A percentile compares a stretch with the other conserved stretches of the same genome.
Evolutionary conservation across 2,329 filamentous ascomycete species (phyloP).

Genomic region (Mycosphaerella sp.): DNA sequence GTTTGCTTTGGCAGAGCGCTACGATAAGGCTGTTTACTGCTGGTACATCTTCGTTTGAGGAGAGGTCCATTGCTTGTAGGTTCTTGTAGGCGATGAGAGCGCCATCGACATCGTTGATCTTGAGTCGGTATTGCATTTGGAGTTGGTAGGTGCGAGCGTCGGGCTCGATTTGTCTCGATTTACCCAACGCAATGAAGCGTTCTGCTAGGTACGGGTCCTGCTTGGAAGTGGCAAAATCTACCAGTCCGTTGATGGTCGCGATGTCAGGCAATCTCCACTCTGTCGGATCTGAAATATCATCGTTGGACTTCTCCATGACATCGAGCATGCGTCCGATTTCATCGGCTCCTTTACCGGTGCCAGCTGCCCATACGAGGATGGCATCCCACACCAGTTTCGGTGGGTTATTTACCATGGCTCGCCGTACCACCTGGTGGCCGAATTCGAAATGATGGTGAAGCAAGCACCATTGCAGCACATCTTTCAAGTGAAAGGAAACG

Average conservation of each 20-base stretch:
- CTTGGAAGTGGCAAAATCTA: conserved; percentile 64
- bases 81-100: conserved; percentile 60
- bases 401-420: conserved; percentile 27
- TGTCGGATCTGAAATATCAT: conserved; percentile 37
- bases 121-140: conserved; percentile 70
- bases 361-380: conserved; percentile 68
- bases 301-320: conserved; percentile 47
- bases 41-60: conserved; percentile 54
- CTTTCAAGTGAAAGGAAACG: conserved; percentile 1
- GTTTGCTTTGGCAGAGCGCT: conserved; percentile 56
- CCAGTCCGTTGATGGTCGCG: conserved; percentile 67
- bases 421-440: conserved; percentile 54
- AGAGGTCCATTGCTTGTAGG: conserved; percentile 52
- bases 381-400: conserved; percentile 56
- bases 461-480: conserved; percentile 24
- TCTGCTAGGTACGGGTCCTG: conserved; percentile 67
- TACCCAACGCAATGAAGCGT: conserved; percentile 62
- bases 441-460: conserved; percentile 54
- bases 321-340: conserved; percentile 68
- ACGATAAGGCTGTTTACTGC: conserved; percentile 67
- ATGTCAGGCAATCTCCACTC: conserved; percentile 54
- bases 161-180: conserved; percentile 58
- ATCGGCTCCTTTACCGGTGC: conserved; percentile 64
- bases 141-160: conserved; percentile 66
- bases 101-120: conserved; percentile 64